Evolutionary conservation across 768 basidiomycete genomes (phyloP), one percentile per base, ranked within the genome.

Genomic region (Pisolithus sp.): DNA sequence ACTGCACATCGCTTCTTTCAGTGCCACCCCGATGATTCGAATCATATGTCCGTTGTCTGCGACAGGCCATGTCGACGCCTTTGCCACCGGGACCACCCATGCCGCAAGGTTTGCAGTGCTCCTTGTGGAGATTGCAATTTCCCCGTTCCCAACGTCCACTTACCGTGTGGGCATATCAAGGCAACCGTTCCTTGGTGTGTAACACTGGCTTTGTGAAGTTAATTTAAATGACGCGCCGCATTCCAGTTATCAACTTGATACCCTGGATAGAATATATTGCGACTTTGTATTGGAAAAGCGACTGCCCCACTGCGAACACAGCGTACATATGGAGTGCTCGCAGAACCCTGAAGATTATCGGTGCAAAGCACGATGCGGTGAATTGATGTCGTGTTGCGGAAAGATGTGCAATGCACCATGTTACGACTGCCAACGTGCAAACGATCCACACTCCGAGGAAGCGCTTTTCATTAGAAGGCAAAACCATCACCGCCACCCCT

Each of bases 21-120:
- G 79, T 85, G 84, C 51, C 83, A 86, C 53, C 71, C 76, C 0
- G 84, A 83, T 45, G 78, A 82, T 51, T 73, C 75, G 1, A 71
- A 76, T 12, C 84, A 86, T 52, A 42, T 74, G 15, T 61, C 68
- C 36, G 72, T 77, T 10, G 57, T 61, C 12, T 85, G 85, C 57
- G 62, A 60, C 12, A 71, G 77, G 51, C 64, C 63, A 8, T 85
- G 85, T 55, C 66, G 69, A 30, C 70, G 72, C 26, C 72, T 82
- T 5, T 86, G 85, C 54, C 55, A 68, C 0, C 71, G 78, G 26
- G 66, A 68, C 1, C 85, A 87, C 58, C 85, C 85, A 0, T 88
- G 86, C 60, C 52, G 58, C 7, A 75, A 73, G 37, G 56, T 66
- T 12, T 88, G 85, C 59, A 70, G 74, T 3, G 66, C 68, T 1